Evolutionary conservation across 2,329 filamentous ascomycete genomes (phyloP).

Genomic region (Monosporascus sp.): DNA sequence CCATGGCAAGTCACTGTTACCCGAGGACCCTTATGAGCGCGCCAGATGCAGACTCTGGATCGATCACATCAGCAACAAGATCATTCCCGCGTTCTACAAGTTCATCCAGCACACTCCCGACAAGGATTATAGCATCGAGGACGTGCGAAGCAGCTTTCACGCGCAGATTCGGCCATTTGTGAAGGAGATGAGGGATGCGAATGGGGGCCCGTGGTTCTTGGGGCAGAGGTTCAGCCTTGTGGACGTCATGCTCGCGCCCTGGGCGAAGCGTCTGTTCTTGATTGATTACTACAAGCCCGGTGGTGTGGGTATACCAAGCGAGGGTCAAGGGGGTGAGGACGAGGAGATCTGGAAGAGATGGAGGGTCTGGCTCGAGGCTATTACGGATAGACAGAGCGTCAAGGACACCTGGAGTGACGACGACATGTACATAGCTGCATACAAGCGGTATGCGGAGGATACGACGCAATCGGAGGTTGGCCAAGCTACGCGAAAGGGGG

Average conservation of each 20-base stretch:
- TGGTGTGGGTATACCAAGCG: constrained; percentile 39
- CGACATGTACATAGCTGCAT: constrained; percentile 63
- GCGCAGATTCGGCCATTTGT: constrained; percentile 54
- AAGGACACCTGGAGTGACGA: constrained; percentile 62
- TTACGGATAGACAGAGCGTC: constrained; percentile 57
- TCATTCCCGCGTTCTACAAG: constrained; percentile 66
- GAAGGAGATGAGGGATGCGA: constrained; percentile 50
- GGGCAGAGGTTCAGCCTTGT: constrained; percentile 60
- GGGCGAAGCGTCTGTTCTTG: constrained; percentile 66
- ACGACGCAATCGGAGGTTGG: constrained; percentile 57
- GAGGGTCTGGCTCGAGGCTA: constrained; percentile 57
- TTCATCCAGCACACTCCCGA: constrained; percentile 50
- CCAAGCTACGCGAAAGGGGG: constrained; percentile 58
- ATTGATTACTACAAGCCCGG: constrained; percentile 69
- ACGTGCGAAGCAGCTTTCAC: constrained; percentile 54
- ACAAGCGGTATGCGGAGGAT: constrained; percentile 62
- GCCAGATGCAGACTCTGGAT: constrained; percentile 68
- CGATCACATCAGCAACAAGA: constrained; percentile 61
- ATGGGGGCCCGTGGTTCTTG: constrained; percentile 60
- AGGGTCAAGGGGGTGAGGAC: constrained; percentile 33
- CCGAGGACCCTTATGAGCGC: constrained; percentile 56
- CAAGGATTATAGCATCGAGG: constrained; percentile 43
- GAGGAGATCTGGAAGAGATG: constrained; percentile 59
- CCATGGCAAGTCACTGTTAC: constrained; percentile 47
- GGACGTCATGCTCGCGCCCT: constrained; percentile 67